phyloP scores from a whole-genome alignment of 177 flowering plant species.

The Tripterygium wilfordii region DNA sequence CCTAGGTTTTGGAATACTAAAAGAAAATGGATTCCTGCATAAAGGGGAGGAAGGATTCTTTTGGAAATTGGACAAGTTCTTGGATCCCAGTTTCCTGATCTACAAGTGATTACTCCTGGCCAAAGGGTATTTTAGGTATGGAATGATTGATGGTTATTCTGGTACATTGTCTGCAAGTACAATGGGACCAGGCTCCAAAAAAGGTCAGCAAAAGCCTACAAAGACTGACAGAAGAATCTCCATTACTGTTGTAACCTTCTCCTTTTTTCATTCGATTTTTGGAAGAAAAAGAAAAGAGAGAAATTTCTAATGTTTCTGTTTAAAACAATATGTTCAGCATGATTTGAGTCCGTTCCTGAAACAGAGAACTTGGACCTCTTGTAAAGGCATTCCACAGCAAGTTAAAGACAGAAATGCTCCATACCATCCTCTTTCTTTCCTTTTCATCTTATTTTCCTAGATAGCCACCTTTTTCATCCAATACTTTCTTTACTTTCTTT shows the following conservation, averaged over 20 bases:
- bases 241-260: conserved; percentile 45
- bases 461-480: neutral
- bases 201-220: conserved; percentile 49
- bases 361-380: conserved; percentile 53
- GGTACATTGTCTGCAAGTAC: conserved; percentile 30
- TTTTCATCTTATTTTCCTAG: conserved; percentile 5
- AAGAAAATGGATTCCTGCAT: neutral
- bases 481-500: conserved; percentile 5
- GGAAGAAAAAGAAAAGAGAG: neutral
- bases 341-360: conserved; percentile 36
- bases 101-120: neutral
- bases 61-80: conserved; percentile 3
- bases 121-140: conserved; percentile 15
- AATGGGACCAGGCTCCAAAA: conserved; percentile 42
- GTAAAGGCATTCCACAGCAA: conserved; percentile 30
- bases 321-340: conserved; percentile 18
- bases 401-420: conserved; percentile 45
- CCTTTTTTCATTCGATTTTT: conserved; percentile 5
- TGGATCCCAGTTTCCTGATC: neutral
- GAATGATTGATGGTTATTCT: conserved; percentile 11
- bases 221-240: conserved; percentile 60
- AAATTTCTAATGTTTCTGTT: conserved; percentile 16
- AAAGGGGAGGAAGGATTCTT: neutral
- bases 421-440: conserved; percentile 18
- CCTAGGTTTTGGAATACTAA: neutral